Base-by-base conservation (phyloP, 2,329 filamentous ascomycete species). In the Epichloe brachyelytri region DNA sequence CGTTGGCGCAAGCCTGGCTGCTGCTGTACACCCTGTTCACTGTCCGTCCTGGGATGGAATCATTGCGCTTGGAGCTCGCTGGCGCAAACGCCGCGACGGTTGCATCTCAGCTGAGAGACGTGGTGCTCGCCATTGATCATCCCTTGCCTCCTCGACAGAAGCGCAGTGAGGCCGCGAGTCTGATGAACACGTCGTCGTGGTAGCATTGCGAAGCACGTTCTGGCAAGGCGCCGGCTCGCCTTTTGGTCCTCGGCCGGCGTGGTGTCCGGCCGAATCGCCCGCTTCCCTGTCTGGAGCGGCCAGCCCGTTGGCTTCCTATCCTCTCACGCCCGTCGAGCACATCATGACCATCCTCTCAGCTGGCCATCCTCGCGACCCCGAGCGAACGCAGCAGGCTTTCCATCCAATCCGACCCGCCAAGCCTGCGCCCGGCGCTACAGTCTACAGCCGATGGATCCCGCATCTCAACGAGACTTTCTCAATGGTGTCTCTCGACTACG, bases 361-460 rank as follows among this genome's bases (percentile, higher is more conserved):
- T 5, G 68, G 68, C 37, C 69, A 72, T 48, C 66, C 68, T 17
- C 62, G 70, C 43, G 66, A 71, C 49, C 67, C 69, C 5, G 62
- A 63, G 12, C 63, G 69, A 48, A 61, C 60, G 53, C 67, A 70
- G 56, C 78, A 85, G 63, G 72, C 79, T 11, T 81, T 78, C 66
- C 85, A 88, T 64, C 85, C 85, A 4, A 73, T 80, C 2, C 79
- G 85, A 4, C 77, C 78, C 3, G 73, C 79, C 43, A 88, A 89
- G 68, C 85, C 85, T 6, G 65, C 68, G 3, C 80, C 81, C 0
- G 83, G 83, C 1, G 77, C 79, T 1, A 73, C 82, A 54, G 74
- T 85, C 57, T 89, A 89, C 72, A 86, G 83, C 60, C 81, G 85
- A 44, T 88, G 82, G 67, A 83, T 88, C 53, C 83, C 85, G 5